Evolutionary conservation across 495 filamentous ascomycete species (phyloP).

Genomic region (Hypomontagnella submonticulosa): DNA sequence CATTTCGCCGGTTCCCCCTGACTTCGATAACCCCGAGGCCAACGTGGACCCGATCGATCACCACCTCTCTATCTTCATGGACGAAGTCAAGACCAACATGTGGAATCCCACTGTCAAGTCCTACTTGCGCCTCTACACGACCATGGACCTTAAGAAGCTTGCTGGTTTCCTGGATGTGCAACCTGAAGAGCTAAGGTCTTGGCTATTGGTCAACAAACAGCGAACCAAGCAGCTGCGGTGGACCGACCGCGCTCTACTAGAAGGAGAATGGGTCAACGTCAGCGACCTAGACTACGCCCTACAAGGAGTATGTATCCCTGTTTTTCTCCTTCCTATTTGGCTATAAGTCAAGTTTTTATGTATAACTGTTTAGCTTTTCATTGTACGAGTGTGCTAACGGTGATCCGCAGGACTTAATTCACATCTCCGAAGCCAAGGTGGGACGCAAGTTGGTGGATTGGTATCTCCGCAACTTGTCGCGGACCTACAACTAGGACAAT

Average conservation of each 20-base stretch:
- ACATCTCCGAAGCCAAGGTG: constrained; percentile 98
- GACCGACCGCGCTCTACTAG: constrained; percentile 87
- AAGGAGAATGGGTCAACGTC: constrained; percentile 89
- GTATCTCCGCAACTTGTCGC: constrained; percentile 95
- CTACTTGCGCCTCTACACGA: constrained; percentile 98
- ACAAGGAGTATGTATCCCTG: constrained; percentile 74
- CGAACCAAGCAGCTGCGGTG: constrained; percentile 95
- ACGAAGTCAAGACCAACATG: constrained; percentile 98
- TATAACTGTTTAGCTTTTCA: constrained; percentile 32
- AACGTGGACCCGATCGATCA: constrained; percentile 98
- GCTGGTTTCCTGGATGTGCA: constrained; percentile 96
- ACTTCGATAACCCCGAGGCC: constrained; percentile 93
- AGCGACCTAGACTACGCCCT: constrained; percentile 97
- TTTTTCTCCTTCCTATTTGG: constrained; percentile 1
- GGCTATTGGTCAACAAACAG: constrained; percentile 97
- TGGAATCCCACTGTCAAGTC: constrained; percentile 94
- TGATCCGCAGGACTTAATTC: constrained; percentile 79
- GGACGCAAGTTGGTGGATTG: constrained; percentile 96
- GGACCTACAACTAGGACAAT: constrained; percentile 75
- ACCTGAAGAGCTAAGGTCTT: constrained; percentile 88
- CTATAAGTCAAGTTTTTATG: constrained; percentile 22
- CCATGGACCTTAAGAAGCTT: constrained; percentile 98
- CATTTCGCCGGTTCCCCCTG: constrained; percentile 95
- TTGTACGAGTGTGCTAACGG: constrained; percentile 44
- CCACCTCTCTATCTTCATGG: constrained; percentile 97